A percentile compares a stretch with the other conserved stretches of the same genome.
Conservation (phyloP, 805 yeast genomes). For the Teunomyces tritomae region DNA sequence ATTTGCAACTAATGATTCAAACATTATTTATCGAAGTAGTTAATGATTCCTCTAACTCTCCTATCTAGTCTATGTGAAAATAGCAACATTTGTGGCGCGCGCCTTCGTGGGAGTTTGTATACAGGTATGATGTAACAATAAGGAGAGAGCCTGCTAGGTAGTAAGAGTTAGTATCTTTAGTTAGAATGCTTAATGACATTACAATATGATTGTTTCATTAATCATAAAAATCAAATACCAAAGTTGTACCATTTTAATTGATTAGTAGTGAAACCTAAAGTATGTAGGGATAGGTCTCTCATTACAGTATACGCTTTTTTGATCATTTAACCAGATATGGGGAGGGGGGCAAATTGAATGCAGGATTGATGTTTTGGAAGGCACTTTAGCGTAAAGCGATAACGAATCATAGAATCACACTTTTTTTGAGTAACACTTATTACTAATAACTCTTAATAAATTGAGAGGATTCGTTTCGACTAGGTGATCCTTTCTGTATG, state of each 20-base stretch:
- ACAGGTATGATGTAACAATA: not conserved
- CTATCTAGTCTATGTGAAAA: not conserved
- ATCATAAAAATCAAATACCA: too few relatives aligned
- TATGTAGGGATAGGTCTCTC: too few relatives aligned
- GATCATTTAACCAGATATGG: too few relatives aligned
- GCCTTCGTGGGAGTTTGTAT: not conserved
- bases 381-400: not conserved
- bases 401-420: not conserved
- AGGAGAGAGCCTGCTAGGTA: too few relatives aligned
- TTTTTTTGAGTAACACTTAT: not conserved
- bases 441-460: not conserved
- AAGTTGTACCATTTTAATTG: too few relatives aligned
- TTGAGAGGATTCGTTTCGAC: not conserved
- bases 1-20: slow-evolving; percentile 65
- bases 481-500: not conserved
- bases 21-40: slow-evolving; percentile 41
- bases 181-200: too few relatives aligned
- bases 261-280: too few relatives aligned
- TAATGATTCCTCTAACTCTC: not conserved
- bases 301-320: too few relatives aligned
- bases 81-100: not conserved
- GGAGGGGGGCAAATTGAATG: not conserved
- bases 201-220: too few relatives aligned
- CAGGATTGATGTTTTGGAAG: not conserved
- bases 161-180: too few relatives aligned